Percentiles rank a stretch among this genome's conserved stretches.
These are phyloP conservation scores for Rheum nobile DNA, from an alignment of 148 eudicot species.

Conservation along the genomic window DNA sequence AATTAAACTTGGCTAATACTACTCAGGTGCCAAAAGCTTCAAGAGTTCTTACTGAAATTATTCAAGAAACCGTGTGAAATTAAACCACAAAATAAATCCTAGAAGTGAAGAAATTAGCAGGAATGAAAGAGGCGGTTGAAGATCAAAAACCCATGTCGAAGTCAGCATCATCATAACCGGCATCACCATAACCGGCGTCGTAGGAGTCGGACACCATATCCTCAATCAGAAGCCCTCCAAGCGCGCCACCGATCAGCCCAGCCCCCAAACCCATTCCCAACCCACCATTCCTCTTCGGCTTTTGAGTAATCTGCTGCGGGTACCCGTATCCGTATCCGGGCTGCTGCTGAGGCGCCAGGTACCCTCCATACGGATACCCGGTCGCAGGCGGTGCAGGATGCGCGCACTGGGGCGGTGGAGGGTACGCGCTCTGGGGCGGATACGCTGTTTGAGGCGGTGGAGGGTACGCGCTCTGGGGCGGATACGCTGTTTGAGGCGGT, in stretches of 20 bases:
- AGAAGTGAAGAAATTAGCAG: too few species aligned
- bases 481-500: slow-evolving; percentile 10
- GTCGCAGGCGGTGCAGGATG: slow-evolving; percentile 12
- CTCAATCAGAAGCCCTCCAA: slow-evolving; percentile 39
- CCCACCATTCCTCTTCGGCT: slow-evolving; percentile 21
- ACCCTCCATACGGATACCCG: background rate
- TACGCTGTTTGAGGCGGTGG: slow-evolving; percentile 12
- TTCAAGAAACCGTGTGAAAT: too few species aligned
- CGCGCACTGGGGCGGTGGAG: slow-evolving; percentile 7
- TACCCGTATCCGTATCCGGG: slow-evolving; percentile 15
- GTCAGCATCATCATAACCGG: background rate
- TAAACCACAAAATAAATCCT: too few species aligned
- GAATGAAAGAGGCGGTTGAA: background rate
- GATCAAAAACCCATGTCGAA: background rate
- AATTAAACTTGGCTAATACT: too few species aligned
- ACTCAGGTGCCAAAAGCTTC: too few species aligned
- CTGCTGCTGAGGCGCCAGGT: background rate
- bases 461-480: slow-evolving; percentile 8
- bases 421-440: slow-evolving; percentile 10
- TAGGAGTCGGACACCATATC: slow-evolving; percentile 12
- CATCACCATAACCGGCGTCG: background rate
- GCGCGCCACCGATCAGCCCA: slow-evolving; percentile 37
- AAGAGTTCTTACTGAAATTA: too few species aligned
- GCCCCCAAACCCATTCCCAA: slow-evolving; percentile 38
- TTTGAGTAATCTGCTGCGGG: slow-evolving; percentile 17